Conservation (phyloP, 208 protist genomes). For the Crithidia expoeki region DNA sequence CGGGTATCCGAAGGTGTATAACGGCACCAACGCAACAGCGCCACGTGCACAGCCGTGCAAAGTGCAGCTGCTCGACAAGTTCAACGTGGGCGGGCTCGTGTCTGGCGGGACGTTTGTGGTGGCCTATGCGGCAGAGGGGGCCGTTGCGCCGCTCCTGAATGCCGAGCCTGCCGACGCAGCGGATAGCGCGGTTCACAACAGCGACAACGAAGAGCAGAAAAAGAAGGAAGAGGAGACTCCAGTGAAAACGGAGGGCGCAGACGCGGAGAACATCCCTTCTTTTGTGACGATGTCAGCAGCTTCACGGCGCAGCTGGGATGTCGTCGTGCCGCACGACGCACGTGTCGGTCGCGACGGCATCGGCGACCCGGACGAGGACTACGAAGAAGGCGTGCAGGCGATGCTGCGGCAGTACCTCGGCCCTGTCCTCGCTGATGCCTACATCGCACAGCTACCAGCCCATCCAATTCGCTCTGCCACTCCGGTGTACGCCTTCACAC, state of each 20-base stretch:
- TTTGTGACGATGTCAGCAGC: background rate
- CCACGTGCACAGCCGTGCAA: slow-evolving; percentile 28
- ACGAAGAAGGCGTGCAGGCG: slow-evolving; percentile 50
- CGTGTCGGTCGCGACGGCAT: slow-evolving; percentile 37
- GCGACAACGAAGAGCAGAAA: background rate
- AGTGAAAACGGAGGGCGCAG: background rate
- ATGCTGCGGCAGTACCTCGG: slow-evolving; percentile 76
- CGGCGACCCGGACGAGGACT: slow-evolving; percentile 42
- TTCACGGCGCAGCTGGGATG: slow-evolving; percentile 46
- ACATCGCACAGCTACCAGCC: slow-evolving; percentile 43
- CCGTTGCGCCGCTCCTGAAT: background rate
- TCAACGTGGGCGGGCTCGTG: slow-evolving; percentile 38
- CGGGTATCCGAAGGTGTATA: slow-evolving; percentile 52
- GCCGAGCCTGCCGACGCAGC: background rate
- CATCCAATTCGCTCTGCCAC: slow-evolving; percentile 42
- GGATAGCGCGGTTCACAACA: background rate
- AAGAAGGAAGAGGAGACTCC: background rate
- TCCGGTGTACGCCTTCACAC: slow-evolving; percentile 41
- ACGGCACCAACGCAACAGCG: slow-evolving; percentile 47
- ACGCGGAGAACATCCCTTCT: background rate
- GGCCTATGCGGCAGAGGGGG: slow-evolving; percentile 40
- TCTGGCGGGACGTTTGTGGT: slow-evolving; percentile 65
- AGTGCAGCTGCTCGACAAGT: slow-evolving; percentile 44
- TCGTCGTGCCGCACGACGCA: slow-evolving; percentile 79
- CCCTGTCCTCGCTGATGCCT: slow-evolving; percentile 38